A percentile compares a stretch with the other conserved stretches of the same genome.
Conservation (phyloP, 495 filamentous ascomycete species). For the Hypoxylon rickii region DNA sequence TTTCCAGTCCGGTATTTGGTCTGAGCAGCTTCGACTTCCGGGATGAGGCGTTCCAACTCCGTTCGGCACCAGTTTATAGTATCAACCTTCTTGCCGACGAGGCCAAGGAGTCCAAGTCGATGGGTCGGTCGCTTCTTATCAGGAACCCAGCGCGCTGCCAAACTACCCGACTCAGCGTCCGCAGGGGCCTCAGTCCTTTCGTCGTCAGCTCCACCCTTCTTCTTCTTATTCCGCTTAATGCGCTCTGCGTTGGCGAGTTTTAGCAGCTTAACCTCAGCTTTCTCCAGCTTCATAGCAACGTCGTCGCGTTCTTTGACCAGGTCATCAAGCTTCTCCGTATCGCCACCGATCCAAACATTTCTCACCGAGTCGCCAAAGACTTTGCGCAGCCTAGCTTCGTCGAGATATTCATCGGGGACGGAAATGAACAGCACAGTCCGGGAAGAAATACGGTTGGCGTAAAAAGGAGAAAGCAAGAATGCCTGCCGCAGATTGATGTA, state of each 20-base stretch:
- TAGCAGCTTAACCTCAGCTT: constrained; percentile 85
- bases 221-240: constrained; percentile 77
- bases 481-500: constrained; percentile 96
- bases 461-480: constrained; percentile 84
- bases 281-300: constrained; percentile 84
- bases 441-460: constrained; percentile 88
- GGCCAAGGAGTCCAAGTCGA: constrained; percentile 70
- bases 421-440: constrained; percentile 91
- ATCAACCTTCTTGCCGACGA: constrained; percentile 91
- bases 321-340: constrained; percentile 81
- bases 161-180: constrained; percentile 70
- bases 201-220: constrained; percentile 64
- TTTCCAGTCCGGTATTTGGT: constrained; percentile 71
- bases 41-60: constrained; percentile 80
- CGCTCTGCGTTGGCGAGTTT: constrained; percentile 78
- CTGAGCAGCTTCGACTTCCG: constrained; percentile 77
- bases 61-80: constrained; percentile 90
- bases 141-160: constrained; percentile 79
- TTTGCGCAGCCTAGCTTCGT: constrained; percentile 70
- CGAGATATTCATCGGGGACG: constrained; percentile 75
- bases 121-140: constrained; percentile 86
- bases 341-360: constrained; percentile 82
- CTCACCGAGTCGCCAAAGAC: constrained; percentile 83
- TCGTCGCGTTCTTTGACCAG: constrained; percentile 84
- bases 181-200: constrained; percentile 53